Conservation (phyloP, 768 basidiomycete genomes). For the Agaricus bisporus region DNA sequence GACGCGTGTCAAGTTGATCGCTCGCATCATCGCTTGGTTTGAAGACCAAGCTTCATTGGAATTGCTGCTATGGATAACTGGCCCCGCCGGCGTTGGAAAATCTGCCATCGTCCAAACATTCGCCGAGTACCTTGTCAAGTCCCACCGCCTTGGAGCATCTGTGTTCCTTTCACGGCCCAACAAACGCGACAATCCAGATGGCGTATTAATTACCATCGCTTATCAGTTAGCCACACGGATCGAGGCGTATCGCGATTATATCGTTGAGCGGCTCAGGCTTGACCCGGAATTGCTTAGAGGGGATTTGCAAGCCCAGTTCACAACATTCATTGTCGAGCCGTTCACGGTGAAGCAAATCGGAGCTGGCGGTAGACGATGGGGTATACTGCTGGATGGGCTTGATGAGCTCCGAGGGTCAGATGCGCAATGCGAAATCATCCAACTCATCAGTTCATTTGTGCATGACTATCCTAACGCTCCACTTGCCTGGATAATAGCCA, state of each 20-base stretch:
- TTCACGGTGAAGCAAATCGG: neutral
- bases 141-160: neutral
- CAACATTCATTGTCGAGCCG: neutral
- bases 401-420: neutral
- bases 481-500: neutral
- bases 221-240: neutral
- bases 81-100: slow-evolving; percentile 9
- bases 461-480: neutral
- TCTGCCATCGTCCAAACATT: slow-evolving; percentile 2
- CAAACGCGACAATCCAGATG: neutral
- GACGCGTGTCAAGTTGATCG: neutral
- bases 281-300: neutral
- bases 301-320: neutral
- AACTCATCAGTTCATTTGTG: neutral
- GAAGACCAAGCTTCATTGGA: neutral
- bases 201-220: neutral
- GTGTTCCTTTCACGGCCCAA: slow-evolving; percentile 2
- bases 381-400: neutral
- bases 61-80: slow-evolving; percentile 1
- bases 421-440: neutral
- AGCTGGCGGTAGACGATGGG: neutral
- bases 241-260: neutral
- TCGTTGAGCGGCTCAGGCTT: neutral
- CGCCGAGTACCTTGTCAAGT: neutral
- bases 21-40: neutral